phyloP scores from a whole-genome alignment of 1,139 yeast genomes.

The Candida tetrigidarum region DNA sequence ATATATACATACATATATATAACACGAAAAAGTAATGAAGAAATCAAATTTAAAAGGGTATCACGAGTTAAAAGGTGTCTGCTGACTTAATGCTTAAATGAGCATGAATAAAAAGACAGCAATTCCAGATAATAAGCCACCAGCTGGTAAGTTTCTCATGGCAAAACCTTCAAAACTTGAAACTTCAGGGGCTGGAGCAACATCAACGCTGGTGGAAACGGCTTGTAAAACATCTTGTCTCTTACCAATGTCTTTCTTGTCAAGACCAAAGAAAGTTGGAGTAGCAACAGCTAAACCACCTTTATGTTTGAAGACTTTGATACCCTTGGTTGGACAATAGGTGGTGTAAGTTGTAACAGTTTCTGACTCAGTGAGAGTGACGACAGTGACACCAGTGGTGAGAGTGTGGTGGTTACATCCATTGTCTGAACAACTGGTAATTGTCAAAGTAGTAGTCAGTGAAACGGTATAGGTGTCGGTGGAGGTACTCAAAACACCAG shows the following conservation, averaged over 20 bases:
- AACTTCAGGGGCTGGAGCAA: background rate
- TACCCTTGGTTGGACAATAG: conserved; percentile 11
- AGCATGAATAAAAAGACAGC: conserved; percentile 1
- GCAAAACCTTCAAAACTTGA: background rate
- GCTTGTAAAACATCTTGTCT: background rate
- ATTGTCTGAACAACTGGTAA: conserved; percentile 7
- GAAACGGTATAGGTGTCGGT: conserved; percentile 4
- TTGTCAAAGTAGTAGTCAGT: conserved; percentile 8
- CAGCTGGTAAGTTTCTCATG: conserved; percentile 1
- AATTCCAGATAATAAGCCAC: conserved; percentile 2
- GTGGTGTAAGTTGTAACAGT: conserved; percentile 12
- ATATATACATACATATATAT: too few species aligned
- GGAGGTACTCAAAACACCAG: conserved; percentile 2
- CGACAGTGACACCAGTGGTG: conserved; percentile 12
- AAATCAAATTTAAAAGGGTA: background rate
- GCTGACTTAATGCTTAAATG: background rate
- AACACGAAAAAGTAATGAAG: background rate
- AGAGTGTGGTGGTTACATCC: conserved; percentile 6
- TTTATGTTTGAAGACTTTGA: conserved; percentile 1
- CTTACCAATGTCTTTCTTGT: background rate
- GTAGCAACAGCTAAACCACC: conserved; percentile 1
- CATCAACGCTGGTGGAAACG: background rate
- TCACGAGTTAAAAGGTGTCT: background rate
- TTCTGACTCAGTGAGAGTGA: conserved; percentile 8
- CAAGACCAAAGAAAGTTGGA: conserved; percentile 2